phyloP scores from a whole-genome alignment of 1,284 basidiomycete species.

The Hemileccinum hortonii region DNA sequence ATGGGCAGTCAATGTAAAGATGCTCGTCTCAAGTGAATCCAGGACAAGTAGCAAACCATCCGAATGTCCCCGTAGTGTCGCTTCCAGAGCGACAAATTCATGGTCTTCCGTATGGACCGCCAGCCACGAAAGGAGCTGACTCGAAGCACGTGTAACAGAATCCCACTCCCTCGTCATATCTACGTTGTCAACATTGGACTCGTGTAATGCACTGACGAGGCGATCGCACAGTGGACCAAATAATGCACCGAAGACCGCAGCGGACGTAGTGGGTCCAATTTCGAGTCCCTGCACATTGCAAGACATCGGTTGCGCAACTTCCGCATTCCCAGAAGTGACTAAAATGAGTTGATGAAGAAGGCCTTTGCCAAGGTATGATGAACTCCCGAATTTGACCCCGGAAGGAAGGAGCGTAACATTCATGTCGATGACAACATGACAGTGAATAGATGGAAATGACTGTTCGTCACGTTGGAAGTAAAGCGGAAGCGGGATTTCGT shows the following conservation, averaged over 20 bases:
- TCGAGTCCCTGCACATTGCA: constrained; percentile 39
- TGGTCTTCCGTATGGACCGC: constrained; percentile 36
- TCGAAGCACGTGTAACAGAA: constrained; percentile 37
- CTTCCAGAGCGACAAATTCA: constrained; percentile 32
- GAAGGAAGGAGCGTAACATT: constrained; percentile 48
- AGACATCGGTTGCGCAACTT: constrained; percentile 27
- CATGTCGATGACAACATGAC: constrained; percentile 45
- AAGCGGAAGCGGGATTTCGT: constrained; percentile 11
- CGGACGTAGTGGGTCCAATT: constrained; percentile 40
- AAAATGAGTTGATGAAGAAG: constrained; percentile 54
- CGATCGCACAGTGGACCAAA: constrained; percentile 47
- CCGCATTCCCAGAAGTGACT: constrained; percentile 30
- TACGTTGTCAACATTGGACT: constrained; percentile 20
- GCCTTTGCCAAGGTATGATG: constrained; percentile 57
- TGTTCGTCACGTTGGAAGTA: constrained; percentile 17
- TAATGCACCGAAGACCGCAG: constrained; percentile 38
- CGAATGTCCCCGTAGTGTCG: constrained; percentile 39
- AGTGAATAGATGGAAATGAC: constrained; percentile 7
- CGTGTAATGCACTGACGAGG: constrained; percentile 39
- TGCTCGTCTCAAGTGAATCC: constrained; percentile 34
- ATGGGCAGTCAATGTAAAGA: constrained; percentile 45
- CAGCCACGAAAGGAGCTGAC: constrained; percentile 45
- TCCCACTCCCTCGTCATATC: constrained; percentile 39
- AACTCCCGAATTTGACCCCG: constrained; percentile 48
- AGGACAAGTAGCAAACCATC: constrained; percentile 43